Evolutionary conservation across 805 yeast genomes (phyloP).

Genomic region (Pichia phayaonensis): DNA sequence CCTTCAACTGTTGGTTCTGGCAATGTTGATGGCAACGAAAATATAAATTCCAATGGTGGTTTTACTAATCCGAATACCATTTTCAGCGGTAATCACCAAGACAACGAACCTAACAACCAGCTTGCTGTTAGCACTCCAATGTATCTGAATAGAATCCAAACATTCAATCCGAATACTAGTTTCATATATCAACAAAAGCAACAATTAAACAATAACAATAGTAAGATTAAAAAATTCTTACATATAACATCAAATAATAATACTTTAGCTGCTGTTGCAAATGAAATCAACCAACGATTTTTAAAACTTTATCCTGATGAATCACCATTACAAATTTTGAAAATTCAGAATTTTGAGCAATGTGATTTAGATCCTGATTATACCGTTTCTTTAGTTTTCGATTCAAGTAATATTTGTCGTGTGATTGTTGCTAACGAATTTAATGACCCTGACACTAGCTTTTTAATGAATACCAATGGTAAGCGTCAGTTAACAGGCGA

Average conservation of each 20-base stretch:
- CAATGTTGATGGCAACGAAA: neutral
- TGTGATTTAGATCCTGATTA: slow-evolving; percentile 82
- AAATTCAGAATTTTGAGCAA: slow-evolving; percentile 56
- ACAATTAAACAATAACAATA: neutral
- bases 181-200: slow-evolving; percentile 1
- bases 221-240: slow-evolving; percentile 40
- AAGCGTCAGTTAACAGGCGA: slow-evolving; percentile 21
- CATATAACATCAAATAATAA: slow-evolving; percentile 49
- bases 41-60: neutral
- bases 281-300: slow-evolving; percentile 50
- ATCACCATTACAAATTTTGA: slow-evolving; percentile 45
- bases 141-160: neutral
- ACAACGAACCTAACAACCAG: neutral
- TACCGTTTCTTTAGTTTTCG: slow-evolving; percentile 55
- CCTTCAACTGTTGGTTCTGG: neutral
- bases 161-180: slow-evolving; percentile 2
- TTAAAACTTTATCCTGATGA: slow-evolving; percentile 59
- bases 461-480: slow-evolving; percentile 7
- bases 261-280: slow-evolving; percentile 40
- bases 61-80: neutral
- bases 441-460: neutral
- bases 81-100: neutral
- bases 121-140: slow-evolving; percentile 6
- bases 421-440: slow-evolving; percentile 39
- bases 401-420: slow-evolving; percentile 37